Percentiles rank a stretch among this genome's conserved stretches.
Conservation (phyloP, 345 rosid species). For the Citrus glauca region DNA sequence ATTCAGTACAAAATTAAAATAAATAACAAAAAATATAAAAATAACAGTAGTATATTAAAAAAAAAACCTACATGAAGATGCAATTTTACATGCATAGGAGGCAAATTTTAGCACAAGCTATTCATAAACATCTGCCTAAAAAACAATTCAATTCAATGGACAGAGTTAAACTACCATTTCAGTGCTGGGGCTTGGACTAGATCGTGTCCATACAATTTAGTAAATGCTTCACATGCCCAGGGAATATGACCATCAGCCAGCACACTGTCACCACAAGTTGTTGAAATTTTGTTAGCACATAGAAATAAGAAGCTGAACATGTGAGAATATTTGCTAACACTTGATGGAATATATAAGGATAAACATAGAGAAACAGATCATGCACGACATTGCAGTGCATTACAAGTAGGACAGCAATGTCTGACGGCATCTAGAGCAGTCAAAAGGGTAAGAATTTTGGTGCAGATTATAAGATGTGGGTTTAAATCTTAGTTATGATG, state of each 20-base stretch:
- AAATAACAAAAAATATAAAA: neutral
- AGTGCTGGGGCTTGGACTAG: conserved; percentile 66
- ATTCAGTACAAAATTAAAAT: neutral
- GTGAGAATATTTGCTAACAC: neutral
- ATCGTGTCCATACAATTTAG: conserved; percentile 67
- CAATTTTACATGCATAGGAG: neutral
- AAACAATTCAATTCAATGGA: neutral
- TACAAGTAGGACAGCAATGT: neutral
- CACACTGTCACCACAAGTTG: conserved; percentile 45
- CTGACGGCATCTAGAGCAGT: neutral
- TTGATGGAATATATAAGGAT: neutral
- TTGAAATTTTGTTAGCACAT: neutral
- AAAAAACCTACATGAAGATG: neutral
- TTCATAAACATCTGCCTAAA: neutral
- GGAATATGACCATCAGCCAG: conserved; percentile 97
- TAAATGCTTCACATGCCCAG: conserved; percentile 99
- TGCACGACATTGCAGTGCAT: neutral
- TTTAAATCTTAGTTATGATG: neutral
- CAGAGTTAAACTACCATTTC: conserved; percentile 47
- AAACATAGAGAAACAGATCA: neutral
- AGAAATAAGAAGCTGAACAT: neutral
- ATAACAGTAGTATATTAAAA: no score
- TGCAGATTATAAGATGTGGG: neutral
- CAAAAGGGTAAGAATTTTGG: neutral
- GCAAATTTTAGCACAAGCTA: neutral